Evolutionary conservation across 202 grass and related monocot genomes (phyloP), one percentile per base, ranked within the genome.

Genomic region (Elaeis oleifera): DNA sequence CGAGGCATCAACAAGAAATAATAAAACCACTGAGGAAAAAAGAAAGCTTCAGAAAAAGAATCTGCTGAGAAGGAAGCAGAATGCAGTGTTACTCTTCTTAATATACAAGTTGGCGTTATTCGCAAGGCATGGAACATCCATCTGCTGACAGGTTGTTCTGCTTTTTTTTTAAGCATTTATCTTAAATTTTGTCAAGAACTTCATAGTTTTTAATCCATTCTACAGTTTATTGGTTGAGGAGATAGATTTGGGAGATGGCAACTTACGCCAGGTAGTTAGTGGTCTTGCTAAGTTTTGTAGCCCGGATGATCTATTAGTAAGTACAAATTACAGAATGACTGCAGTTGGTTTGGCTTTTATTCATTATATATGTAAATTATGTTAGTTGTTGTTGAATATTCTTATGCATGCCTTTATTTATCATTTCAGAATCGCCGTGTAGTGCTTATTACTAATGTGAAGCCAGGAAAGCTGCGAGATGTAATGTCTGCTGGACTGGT

Each of bases 401-500:
- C 39, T 39, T 72, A 61, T 15, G 55, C 26, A 13, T 13, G 36
- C 11, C 56, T 79, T 36, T 16, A 60, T n/a, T 63, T 88, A 44
- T 59, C 6, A 44, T 74, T 74, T 55, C 65, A 97, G 94, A 97
- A 97, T 69, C 94, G 82, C 6, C 79, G 54, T 13, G 82, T 97
- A 18, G 84, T 89, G 28, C 84, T 97, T 53, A 92, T 97, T 72
- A 97, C 94, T 2, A 97, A 97, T 79, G 94, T 97, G 77, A 92
- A 97, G 66, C 94, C 94, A 58, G 94, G 94, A 78, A 97, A 97
- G 65, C 44, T 97, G 65, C 82, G 88, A 7, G 94, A 97, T 70
- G 71, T 92, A 24, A 80, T 84, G 94, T 97, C 94, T 81, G 65
- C 87, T 80, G 94, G 94, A 77, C 79, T 97, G 85, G 94, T 97